Base-by-base conservation (phyloP, 2,329 filamentous ascomycete species). In the Blastomyces parvus region DNA sequence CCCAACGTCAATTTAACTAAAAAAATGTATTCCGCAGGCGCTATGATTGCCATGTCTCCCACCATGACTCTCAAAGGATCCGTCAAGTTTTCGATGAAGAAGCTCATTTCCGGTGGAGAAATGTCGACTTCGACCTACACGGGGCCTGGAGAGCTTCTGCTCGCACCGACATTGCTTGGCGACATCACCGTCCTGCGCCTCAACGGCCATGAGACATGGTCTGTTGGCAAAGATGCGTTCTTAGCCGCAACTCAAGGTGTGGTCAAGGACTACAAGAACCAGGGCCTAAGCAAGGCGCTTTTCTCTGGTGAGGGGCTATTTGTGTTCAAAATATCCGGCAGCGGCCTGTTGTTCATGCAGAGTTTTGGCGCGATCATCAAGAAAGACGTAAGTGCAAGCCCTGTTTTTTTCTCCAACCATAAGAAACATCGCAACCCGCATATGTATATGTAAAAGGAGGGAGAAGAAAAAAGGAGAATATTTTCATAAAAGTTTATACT, bases 41-140 rank as follows among this genome's bases (percentile, higher is more conserved):
- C 86, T 63, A 94, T 99, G 91, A 90, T 99, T 70, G 90, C 90
- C 72, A 99, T 97, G 94, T 91, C 90, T 2, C 88, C 90, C 1
- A 89, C 88, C 9, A 83, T 99, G 62, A 92, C 88, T 0, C 84
- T 97, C 57, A 89, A 88, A 76, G 94, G 94, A 62, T 82, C 82
- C 52, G 76, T 95, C 68, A 94, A 93, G 66, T 96, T 99, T 76
- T 88, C 86, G 64, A 81, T 95, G 78, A 97, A 96, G 78, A 97
- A 97, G 78, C 80, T 96, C n/a, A 79, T 97, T 57, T 84, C 87
- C 0, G 88, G 91, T 60, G 88, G 88, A 61, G 90, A 96, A 59
- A 85, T 97, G 80, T 76, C 84, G 1, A 84, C 85, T 64, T 95
- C 91, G 1, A 88, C 83, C 0, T 97, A 86, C 74, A 94, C 90